Base-by-base conservation (phyloP, 345 rosid species). In the Heritiera fomes region DNA sequence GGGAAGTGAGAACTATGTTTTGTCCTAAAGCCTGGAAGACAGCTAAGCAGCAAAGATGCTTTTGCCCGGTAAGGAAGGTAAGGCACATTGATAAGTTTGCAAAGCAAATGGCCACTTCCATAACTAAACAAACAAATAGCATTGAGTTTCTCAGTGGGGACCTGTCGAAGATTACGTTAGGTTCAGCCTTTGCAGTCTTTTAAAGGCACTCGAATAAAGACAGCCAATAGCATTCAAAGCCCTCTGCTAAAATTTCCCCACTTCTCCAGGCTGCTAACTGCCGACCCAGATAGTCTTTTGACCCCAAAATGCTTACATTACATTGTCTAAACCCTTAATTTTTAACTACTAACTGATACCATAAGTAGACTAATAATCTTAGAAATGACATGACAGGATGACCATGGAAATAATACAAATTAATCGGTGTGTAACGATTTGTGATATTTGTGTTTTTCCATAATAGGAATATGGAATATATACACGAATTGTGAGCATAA, bases 141-240 rank as follows among this genome's bases (percentile, higher is more conserved):
- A 68, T 12, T 3, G 2, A 47, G 32, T 73, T 73, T 73, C 6
- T 53, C 28, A 18, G 18, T 38, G 63, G 53, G 77, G 77, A 32
- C n/a, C 76, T 15, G 43, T 8, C 7, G 77, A 72, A 23, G 67
- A 59, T 7, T 75, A 41, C 43, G 52, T 75, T 59, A 43, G 66
- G 53, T 56, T 40, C 65, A 43, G 38, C 28, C 7, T 20, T 23
- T 70, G 82, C 84, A 79, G 88, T 77, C 82, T 70, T 78, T 56
- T 17, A 14, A 83, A 82, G 84, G 64, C 79, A 53, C 52, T 79
- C 63, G 18, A 34, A 75, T 67, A 76, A 64, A 79, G 80, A 17
- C 23, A 69, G 5, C 79, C 82, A 38, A 79, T 81, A 2, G 56
- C 61, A 66, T 62, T 73, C 78, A 71, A 10, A n/a, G 20, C 10